phyloP scores from a whole-genome alignment of 139 green algal genomes.

The Tetraselmis striata region DNA sequence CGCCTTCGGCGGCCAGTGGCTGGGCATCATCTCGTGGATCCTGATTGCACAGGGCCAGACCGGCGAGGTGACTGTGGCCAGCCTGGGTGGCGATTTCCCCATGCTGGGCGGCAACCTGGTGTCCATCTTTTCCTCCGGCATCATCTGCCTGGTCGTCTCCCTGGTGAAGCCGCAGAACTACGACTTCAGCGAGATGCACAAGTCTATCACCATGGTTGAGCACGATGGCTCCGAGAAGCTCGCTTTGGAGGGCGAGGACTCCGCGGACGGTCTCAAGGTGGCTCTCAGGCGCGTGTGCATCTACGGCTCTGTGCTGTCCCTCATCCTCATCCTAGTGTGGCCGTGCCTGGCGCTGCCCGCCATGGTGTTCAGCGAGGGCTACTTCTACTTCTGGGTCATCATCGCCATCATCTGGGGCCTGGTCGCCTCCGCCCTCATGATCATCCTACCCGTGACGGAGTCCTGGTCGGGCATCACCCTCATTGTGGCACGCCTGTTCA shows the following conservation, averaged over 20 bases:
- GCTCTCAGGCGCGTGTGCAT: constrained; percentile 33
- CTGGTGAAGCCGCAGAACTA: constrained; percentile 47
- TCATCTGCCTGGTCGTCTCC: constrained; percentile 57
- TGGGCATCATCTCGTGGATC: constrained; percentile 61
- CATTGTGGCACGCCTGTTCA: background rate
- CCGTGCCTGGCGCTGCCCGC: constrained; percentile 59
- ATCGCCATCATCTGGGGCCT: constrained; percentile 62
- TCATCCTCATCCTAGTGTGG: constrained; percentile 61
- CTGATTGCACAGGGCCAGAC: constrained; percentile 25
- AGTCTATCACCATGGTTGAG: constrained; percentile 46
- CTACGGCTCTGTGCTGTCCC: constrained; percentile 42
- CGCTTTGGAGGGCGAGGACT: constrained; percentile 26
- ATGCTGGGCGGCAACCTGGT: constrained; percentile 85
- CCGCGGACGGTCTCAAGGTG: constrained; percentile 32
- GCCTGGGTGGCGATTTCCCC: constrained; percentile 63
- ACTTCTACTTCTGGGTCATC: constrained; percentile 70
- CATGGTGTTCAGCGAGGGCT: constrained; percentile 54
- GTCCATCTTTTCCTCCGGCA: constrained; percentile 55
- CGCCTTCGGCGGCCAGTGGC: constrained; percentile 40
- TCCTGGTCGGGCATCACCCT: constrained; percentile 27
- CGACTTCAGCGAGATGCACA: constrained; percentile 41
- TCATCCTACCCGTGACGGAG: constrained; percentile 59
- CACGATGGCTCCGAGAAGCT: constrained; percentile 28
- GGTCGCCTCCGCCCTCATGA: constrained; percentile 45
- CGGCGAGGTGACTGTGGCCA: constrained; percentile 38